Evolutionary conservation across 768 basidiomycete genomes (phyloP).

Genomic region (Peribolospora baueri): DNA sequence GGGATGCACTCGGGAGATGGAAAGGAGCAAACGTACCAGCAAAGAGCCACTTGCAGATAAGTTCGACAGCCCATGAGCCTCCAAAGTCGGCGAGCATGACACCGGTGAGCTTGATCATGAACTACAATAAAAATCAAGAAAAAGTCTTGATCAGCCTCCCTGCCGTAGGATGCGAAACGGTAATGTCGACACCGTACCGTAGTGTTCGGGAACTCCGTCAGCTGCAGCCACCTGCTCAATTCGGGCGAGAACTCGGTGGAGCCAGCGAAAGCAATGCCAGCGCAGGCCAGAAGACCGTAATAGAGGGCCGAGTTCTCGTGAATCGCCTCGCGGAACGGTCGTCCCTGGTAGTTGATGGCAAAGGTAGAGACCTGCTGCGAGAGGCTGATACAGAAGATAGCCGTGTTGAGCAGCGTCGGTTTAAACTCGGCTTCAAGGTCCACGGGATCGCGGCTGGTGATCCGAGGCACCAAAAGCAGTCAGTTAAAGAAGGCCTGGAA

Average conservation of each 20-base stretch:
- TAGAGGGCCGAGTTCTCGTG: slow-evolving; percentile 81
- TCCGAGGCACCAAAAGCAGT: not conserved
- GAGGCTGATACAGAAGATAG: slow-evolving; percentile 80
- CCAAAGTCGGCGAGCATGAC: slow-evolving; percentile 72
- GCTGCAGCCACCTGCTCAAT: slow-evolving; percentile 84
- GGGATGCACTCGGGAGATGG: no score
- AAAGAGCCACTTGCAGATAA: slow-evolving; percentile 57
- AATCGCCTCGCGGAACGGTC: slow-evolving; percentile 95
- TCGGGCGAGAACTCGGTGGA: slow-evolving; percentile 88
- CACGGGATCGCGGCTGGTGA: slow-evolving; percentile 40
- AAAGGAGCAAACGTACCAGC: slow-evolving; percentile 32
- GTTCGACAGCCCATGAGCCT: slow-evolving; percentile 68
- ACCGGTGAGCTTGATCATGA: slow-evolving; percentile 50
- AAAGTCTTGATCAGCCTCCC: not conserved
- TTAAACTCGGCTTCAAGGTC: slow-evolving; percentile 93
- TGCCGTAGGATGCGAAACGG: not conserved
- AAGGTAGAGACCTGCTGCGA: slow-evolving; percentile 98
- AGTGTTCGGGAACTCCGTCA: slow-evolving; percentile 16
- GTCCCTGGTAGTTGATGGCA: slow-evolving; percentile 89
- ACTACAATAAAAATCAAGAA: slow-evolving; percentile 26
- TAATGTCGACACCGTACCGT: slow-evolving; percentile 38
- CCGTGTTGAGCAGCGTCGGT: slow-evolving; percentile 80
- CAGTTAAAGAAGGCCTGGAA: not conserved
- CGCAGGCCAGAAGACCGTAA: slow-evolving; percentile 50
- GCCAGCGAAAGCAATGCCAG: slow-evolving; percentile 62